Base-by-base conservation (phyloP, 192 early-diverging fungal genomes). In the Coemansia sp. region DNA sequence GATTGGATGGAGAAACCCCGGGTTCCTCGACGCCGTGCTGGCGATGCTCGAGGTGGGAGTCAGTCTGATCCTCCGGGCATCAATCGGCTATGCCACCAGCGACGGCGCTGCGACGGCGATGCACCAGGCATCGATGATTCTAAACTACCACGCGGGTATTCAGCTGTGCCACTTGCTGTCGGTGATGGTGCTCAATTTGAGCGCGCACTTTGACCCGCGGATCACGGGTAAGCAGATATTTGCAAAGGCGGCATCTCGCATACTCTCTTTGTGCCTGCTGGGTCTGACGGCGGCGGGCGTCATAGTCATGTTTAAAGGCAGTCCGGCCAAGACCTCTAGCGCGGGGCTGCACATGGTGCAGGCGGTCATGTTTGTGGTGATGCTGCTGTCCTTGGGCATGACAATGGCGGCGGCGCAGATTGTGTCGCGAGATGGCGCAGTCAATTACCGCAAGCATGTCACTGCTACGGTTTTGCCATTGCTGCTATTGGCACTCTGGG, bases 131-230 rank as follows among this genome's bases (percentile, higher is more conserved):
- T 74, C 72, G 3, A 37, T 74, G 46, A 60, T 69, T 23, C 65
- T 74, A 34, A 59, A 74, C 66, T 63, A 70, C 63, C 60, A 53
- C n/a, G 67, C 73, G 7, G 73, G 51, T 5, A 59, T 70, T 31
- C 31, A 69, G 46, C 51, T 76, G 3, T 26, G 23, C 6, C 55
- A 62, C 39, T 8, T 76, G 18, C 8, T 70, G 43, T 38, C 50
- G 2, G 59, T 50, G 21, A 57, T 66, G 59, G 56, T 43, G 0
- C 57, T 59, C 1, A 16, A 45, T 2, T 8, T 76, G 28, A 34
- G 53, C 38, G 60, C 59, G n/a, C 73, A 76, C 10, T 69, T 66
- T 24, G 42, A 76, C 4, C 67, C 67, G 20, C 13, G 26, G 14
- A 37, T 62, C 6, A 28, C 33, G 6, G 33, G 8, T 13, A 59